phyloP scores from a whole-genome alignment of 345 rosid species.

The Eucalyptus fibrosa region DNA sequence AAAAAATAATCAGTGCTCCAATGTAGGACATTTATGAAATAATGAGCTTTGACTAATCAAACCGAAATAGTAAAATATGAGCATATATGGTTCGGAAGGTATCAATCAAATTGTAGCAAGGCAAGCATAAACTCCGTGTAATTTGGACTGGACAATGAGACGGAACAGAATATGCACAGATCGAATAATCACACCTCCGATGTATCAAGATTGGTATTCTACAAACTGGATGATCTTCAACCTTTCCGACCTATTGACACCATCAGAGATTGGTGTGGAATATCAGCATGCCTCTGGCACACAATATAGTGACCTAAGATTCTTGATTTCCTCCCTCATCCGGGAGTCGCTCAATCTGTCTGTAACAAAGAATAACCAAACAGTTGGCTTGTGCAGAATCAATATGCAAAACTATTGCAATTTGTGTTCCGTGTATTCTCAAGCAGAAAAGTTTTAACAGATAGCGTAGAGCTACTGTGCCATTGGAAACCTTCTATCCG shows the following conservation, averaged over 20 bases:
- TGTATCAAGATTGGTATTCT: neutral
- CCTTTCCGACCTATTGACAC: neutral
- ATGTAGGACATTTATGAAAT: neutral
- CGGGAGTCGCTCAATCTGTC: neutral
- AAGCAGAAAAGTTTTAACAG: neutral
- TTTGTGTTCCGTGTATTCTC: neutral
- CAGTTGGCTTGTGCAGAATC: neutral
- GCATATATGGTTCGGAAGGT: neutral
- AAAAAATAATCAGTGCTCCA: neutral
- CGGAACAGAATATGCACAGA: neutral
- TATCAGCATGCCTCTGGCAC: neutral
- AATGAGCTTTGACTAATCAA: neutral
- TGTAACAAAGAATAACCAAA: neutral
- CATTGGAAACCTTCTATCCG: neutral
- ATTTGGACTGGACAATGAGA: neutral
- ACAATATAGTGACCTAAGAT: neutral
- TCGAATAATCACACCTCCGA: neutral
- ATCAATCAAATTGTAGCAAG: neutral
- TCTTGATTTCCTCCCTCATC: neutral
- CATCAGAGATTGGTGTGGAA: neutral
- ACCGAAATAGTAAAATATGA: neutral
- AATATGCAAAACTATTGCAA: neutral
- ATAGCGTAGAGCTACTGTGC: neutral
- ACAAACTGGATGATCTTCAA: neutral
- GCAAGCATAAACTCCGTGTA: neutral